A percentile compares a stretch with the other conserved stretches of the same genome.
These are phyloP conservation scores for Teratosphaeria zuluensis DNA, from an alignment of 2,329 filamentous ascomycete species.

Conservation along the genomic window DNA sequence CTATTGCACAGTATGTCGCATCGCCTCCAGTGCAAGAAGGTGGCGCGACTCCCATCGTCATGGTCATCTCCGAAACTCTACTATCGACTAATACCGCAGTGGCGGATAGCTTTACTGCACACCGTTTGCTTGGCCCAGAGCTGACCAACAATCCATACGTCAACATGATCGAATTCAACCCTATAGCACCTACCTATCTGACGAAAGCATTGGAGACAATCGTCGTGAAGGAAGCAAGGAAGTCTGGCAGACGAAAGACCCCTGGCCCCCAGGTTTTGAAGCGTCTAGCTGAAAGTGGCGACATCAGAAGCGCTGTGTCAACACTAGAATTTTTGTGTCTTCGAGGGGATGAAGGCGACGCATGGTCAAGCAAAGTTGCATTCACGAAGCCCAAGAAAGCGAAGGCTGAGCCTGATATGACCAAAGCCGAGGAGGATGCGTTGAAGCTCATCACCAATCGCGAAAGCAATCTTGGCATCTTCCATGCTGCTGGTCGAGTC, in stretches of 20 bases:
- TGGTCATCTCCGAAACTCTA: conserved; percentile 86
- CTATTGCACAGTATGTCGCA: conserved; percentile 66
- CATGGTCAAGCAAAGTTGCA: conserved; percentile 65
- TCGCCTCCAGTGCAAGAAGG: conserved; percentile 22
- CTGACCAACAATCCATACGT: conserved; percentile 73
- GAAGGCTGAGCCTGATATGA: conserved; percentile 52
- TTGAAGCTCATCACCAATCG: conserved; percentile 74
- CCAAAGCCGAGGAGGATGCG: conserved; percentile 67
- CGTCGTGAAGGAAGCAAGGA: conserved; percentile 73
- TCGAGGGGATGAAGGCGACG: conserved; percentile 62
- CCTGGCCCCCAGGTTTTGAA: conserved; percentile 73
- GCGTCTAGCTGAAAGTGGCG: conserved; percentile 73
- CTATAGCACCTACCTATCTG: conserved; percentile 77
- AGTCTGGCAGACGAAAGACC: conserved; percentile 63
- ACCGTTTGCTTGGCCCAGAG: conserved; percentile 78
- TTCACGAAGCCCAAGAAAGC: conserved; percentile 60
- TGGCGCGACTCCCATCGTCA: conserved; percentile 54
- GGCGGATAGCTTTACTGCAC: conserved; percentile 85
- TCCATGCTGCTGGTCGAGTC: conserved; percentile 91
- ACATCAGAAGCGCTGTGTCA: conserved; percentile 85
- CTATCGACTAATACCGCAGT: conserved; percentile 75
- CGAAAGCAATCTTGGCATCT: conserved; percentile 84
- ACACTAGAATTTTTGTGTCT: conserved; percentile 87
- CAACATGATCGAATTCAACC: conserved; percentile 81
- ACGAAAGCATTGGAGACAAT: conserved; percentile 74